Percentiles rank a stretch among this genome's conserved stretches.
Evolutionary conservation across 2,329 filamentous ascomycete species (phyloP).

Genomic region (Peltaster fructicola): DNA sequence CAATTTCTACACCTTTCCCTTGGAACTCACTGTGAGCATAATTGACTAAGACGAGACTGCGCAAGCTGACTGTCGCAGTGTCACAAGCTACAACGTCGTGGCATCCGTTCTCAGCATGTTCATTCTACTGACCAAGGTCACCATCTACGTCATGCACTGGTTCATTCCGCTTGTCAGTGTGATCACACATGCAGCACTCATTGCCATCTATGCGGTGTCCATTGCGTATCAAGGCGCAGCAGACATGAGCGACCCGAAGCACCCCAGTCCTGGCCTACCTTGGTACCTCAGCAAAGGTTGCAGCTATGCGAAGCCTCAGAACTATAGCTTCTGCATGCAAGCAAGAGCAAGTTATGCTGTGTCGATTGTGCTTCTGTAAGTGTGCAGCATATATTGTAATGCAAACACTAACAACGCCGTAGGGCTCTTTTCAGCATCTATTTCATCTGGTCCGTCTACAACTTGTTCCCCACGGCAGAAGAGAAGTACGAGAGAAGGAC

Average conservation of each 20-base stretch:
- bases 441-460: constrained; percentile 41
- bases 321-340: constrained; percentile 42
- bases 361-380: constrained; percentile 51
- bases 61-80: constrained; percentile 27
- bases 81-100: constrained; percentile 60
- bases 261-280: constrained; percentile 42
- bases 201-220: constrained; percentile 46
- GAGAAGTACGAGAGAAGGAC: constrained; percentile 15
- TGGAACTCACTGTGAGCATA: constrained; percentile 54
- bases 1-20: constrained; percentile 45
- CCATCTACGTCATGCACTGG: constrained; percentile 51
- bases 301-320: constrained; percentile 27
- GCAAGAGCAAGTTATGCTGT: constrained; percentile 51
- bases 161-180: constrained; percentile 50
- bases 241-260: constrained; percentile 49
- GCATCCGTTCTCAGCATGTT: constrained; percentile 62
- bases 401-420: constrained; percentile 4
- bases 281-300: constrained; percentile 66
- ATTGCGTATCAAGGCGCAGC: constrained; percentile 55
- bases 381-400: constrained; percentile 10
- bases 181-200: constrained; percentile 38
- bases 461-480: constrained; percentile 26
- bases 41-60: constrained; percentile 3
- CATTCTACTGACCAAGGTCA: constrained; percentile 52
- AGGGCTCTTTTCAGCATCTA: constrained; percentile 46